These are phyloP conservation scores for Yamadazyma conglobata DNA, from an alignment of 1,139 yeast species.

Conservation along the genomic window DNA sequence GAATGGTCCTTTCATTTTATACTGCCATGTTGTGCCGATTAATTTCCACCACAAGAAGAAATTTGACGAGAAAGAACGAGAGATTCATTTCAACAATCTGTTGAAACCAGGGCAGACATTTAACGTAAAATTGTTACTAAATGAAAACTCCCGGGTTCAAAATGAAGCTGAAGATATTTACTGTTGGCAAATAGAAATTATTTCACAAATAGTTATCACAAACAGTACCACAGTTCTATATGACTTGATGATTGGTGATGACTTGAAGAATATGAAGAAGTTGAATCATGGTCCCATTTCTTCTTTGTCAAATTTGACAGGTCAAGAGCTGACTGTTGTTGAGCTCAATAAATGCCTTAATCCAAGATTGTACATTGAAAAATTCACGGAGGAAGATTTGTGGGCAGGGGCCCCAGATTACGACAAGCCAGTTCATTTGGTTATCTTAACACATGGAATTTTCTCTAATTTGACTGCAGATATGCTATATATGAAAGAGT, in stretches of 20 bases:
- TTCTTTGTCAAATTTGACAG: conserved; percentile 9
- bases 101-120: conserved; percentile 65
- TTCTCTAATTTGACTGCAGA: conserved; percentile 90
- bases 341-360: conserved; percentile 15
- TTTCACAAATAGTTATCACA: conserved; percentile 79
- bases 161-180: conserved; percentile 24
- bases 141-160: conserved; percentile 38
- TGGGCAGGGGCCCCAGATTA: conserved; percentile 57
- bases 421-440: conserved; percentile 60
- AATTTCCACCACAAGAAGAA: conserved; percentile 37
- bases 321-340: conserved; percentile 8
- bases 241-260: conserved; percentile 59
- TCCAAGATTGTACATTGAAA: conserved; percentile 37
- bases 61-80: conserved; percentile 29
- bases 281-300: conserved; percentile 26
- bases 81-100: conserved; percentile 36
- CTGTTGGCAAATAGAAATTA: conserved; percentile 78
- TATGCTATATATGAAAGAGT: conserved; percentile 80
- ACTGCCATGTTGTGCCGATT: conserved; percentile 56
- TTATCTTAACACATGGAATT: conserved; percentile 82
- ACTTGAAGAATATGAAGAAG: conserved; percentile 29
- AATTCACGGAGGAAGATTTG: conserved; percentile 58
- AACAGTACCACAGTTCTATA: conserved; percentile 61
- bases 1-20: conserved; percentile 59
- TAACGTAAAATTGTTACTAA: conserved; percentile 44